A percentile compares a stretch with the other conserved stretches of the same genome.
phyloP scores from a whole-genome alignment of 2,329 filamentous ascomycete genomes.

The Trichoderma simmonsii region DNA sequence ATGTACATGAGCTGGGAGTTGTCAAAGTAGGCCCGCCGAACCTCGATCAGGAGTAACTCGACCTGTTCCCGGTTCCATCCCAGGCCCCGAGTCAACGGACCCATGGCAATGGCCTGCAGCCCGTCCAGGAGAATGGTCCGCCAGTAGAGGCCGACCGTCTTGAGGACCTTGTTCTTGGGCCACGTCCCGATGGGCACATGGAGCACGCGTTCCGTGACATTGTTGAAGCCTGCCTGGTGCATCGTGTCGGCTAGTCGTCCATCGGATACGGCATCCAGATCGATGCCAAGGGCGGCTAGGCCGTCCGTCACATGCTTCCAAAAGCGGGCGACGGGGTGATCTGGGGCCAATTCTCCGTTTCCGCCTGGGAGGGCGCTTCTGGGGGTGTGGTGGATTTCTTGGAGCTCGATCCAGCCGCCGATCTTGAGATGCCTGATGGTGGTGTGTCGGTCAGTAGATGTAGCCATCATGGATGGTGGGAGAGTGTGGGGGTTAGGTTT shows the following conservation, averaged over 20 bases:
- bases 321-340: slow-evolving; percentile 45
- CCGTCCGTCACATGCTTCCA: slow-evolving; percentile 46
- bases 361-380: slow-evolving; percentile 41
- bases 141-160: slow-evolving; percentile 52
- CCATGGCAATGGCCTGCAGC: slow-evolving; percentile 49
- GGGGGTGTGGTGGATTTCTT: slow-evolving; percentile 52
- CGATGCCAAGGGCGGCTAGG: slow-evolving; percentile 43
- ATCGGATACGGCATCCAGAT: slow-evolving; percentile 43
- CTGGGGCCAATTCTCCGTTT: slow-evolving; percentile 35
- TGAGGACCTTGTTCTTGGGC: slow-evolving; percentile 50
- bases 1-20: slow-evolving; percentile 49
- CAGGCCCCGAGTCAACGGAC: slow-evolving; percentile 49
- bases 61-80: slow-evolving; percentile 48
- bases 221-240: slow-evolving; percentile 49
- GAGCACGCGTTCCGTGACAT: slow-evolving; percentile 48
- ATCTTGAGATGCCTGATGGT: slow-evolving; percentile 46
- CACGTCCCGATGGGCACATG: slow-evolving; percentile 54
- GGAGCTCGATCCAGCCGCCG: slow-evolving; percentile 54
- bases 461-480: neutral
- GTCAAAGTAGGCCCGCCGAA: slow-evolving; percentile 48
- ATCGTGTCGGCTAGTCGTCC: slow-evolving; percentile 43
- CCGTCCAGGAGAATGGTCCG: slow-evolving; percentile 49
- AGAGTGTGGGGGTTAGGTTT: slow-evolving; percentile 22
- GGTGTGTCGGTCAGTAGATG: neutral
- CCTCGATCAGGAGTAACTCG: slow-evolving; percentile 46